Evolutionary conservation across 116 monocot genomes (phyloP).

Genomic region (Papilionanthe hybrid): DNA sequence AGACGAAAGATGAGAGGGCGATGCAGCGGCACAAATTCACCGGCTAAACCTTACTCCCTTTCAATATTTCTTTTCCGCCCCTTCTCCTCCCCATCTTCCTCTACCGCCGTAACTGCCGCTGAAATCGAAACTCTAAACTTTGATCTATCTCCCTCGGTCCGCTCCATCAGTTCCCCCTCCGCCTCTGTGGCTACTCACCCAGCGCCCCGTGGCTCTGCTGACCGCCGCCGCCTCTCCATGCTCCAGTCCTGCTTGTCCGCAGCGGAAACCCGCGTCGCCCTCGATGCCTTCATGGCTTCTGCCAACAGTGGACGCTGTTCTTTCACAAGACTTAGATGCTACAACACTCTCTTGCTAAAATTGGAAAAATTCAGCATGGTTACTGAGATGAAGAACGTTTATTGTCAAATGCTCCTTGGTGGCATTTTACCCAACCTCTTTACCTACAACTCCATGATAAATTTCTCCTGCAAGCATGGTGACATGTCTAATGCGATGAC

Average conservation of each 20-base stretch:
- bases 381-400: conserved; percentile 25
- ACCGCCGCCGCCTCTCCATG: conserved; percentile 24
- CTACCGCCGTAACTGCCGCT: conserved; percentile 1
- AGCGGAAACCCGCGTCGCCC: conserved; percentile 20
- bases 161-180: not conserved
- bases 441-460: conserved; percentile 50
- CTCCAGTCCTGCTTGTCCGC: conserved; percentile 22
- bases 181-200: conserved; percentile 11
- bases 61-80: not conserved
- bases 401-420: conserved; percentile 16
- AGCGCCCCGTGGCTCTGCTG: conserved; percentile 11
- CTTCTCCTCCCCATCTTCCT: not conserved
- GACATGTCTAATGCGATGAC: conserved; percentile 9
- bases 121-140: conserved; percentile 5
- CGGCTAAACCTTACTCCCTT: not conserved
- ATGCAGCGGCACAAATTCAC: conserved; percentile 1
- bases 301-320: conserved; percentile 3
- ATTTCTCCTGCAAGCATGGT: conserved; percentile 30
- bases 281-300: conserved; percentile 16
- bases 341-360: conserved; percentile 23
- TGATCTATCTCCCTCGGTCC: not conserved
- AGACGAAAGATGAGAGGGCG: conserved; percentile 1
- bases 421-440: conserved; percentile 32
- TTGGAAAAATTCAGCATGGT: conserved; percentile 25
- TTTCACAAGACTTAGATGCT: conserved; percentile 12